These are phyloP conservation scores for Pythium scleroteichum DNA, from an alignment of 352 stramenopile genomes.

Conservation along the genomic window DNA sequence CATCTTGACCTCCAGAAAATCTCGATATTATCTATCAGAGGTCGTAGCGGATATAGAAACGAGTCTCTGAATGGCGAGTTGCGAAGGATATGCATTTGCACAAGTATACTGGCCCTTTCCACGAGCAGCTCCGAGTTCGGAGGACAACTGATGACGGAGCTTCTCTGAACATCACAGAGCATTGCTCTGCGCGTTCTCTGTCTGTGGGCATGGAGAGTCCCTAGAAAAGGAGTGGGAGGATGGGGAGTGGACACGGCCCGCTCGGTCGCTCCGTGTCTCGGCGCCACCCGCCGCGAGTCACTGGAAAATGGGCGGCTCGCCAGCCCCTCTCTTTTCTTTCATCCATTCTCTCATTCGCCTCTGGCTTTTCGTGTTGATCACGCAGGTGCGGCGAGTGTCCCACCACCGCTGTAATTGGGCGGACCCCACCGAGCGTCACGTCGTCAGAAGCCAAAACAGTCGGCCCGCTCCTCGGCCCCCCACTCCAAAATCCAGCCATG, in stretches of 20 bases:
- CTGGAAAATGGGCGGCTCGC: background rate
- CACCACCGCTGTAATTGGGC: background rate
- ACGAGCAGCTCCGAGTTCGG: conserved; percentile 2
- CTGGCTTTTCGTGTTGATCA: too few species aligned
- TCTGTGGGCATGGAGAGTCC: conserved; percentile 6
- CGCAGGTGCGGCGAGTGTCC: background rate
- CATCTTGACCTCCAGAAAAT: background rate
- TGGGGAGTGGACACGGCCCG: conserved; percentile 1
- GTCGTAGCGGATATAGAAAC: background rate
- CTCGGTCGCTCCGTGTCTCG: background rate
- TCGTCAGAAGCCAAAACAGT: conserved; percentile 4
- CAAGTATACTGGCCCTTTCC: background rate
- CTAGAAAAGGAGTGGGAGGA: conserved; percentile 1
- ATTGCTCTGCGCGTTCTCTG: conserved; percentile 10
- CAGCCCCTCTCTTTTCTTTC: background rate
- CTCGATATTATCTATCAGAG: conserved; percentile 10
- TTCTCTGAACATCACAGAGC: conserved; percentile 29
- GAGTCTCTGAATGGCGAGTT: background rate
- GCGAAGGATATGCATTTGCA: background rate
- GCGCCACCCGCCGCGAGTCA: background rate
- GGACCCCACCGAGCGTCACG: conserved; percentile 13
- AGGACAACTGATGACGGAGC: conserved; percentile 10
- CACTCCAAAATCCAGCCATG: conserved; percentile 19
- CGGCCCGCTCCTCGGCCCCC: background rate
- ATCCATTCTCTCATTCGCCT: background rate